phyloP scores from a whole-genome alignment of 2,329 filamentous ascomycete species.

The Aureobasidium sp. region DNA sequence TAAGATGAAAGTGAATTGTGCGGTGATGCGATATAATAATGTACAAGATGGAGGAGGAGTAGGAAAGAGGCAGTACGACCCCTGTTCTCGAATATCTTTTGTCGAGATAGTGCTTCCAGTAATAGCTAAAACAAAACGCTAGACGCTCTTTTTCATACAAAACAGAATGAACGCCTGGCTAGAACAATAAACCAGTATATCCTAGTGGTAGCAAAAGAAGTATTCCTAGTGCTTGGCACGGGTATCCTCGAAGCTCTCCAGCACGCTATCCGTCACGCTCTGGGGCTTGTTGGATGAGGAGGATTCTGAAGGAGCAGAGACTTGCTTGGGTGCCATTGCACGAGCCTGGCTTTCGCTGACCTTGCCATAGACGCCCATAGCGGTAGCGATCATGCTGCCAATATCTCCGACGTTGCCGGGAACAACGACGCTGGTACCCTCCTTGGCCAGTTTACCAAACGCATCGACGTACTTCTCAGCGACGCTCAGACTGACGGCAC shows the following conservation, averaged over 20 bases:
- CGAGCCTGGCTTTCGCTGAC: slow-evolving; percentile 73
- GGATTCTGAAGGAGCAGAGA: slow-evolving; percentile 12
- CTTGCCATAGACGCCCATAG: slow-evolving; percentile 91
- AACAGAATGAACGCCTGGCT: background rate
- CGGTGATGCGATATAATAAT: background rate
- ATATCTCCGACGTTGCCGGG: slow-evolving; percentile 97
- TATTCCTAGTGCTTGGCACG: slow-evolving; percentile 23
- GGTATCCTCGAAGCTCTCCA: slow-evolving; percentile 31
- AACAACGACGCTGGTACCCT: slow-evolving; percentile 91
- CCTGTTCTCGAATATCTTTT: too few relatives aligned
- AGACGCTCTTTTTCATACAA: background rate
- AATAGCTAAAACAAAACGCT: background rate
- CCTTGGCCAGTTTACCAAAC: slow-evolving; percentile 84
- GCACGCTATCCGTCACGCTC: slow-evolving; percentile 27
- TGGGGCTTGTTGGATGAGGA: background rate
- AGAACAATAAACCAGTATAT: background rate
- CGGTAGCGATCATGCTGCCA: slow-evolving; percentile 91
- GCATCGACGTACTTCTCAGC: slow-evolving; percentile 98
- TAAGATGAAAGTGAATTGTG: background rate
- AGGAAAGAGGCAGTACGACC: background rate
- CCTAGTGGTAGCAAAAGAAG: background rate
- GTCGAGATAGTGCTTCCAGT: background rate
- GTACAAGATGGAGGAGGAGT: background rate
- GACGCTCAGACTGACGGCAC: slow-evolving; percentile 76
- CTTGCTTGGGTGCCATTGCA: slow-evolving; percentile 47